A percentile compares a stretch with the other conserved stretches of the same genome.
These are phyloP conservation scores for Fomitopsis betulina DNA, from an alignment of 1,284 basidiomycete genomes.

Conservation along the genomic window DNA sequence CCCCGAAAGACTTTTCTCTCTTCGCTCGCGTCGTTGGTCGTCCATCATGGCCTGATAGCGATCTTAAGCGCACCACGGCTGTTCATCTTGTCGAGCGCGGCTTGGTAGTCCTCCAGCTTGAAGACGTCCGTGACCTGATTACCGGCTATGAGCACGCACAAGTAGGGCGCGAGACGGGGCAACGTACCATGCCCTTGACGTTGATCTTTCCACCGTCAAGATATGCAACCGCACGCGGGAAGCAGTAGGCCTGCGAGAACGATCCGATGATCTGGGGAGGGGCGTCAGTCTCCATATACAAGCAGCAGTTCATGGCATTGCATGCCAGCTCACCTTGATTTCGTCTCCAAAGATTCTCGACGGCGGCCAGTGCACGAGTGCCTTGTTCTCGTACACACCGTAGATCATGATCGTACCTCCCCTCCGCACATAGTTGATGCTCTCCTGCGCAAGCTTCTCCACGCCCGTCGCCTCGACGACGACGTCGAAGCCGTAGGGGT, in stretches of 20 bases:
- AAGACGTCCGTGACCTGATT: constrained; percentile 70
- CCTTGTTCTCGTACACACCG: constrained; percentile 72
- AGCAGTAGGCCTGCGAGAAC: constrained; percentile 82
- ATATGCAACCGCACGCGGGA: constrained; percentile 85
- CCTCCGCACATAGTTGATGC: constrained; percentile 81
- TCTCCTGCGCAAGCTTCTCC: constrained; percentile 74
- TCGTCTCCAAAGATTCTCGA: constrained; percentile 85
- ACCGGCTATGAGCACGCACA: not conserved
- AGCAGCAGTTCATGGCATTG: not conserved
- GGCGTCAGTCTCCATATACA: not conserved
- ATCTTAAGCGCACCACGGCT: constrained; percentile 68
- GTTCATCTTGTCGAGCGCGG: constrained; percentile 82
- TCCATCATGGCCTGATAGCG: constrained; percentile 47
- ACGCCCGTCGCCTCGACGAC: constrained; percentile 87
- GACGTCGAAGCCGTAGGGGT: constrained; percentile 85
- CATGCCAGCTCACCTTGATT: constrained; percentile 50
- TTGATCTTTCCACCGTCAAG: constrained; percentile 81
- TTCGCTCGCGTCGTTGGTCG: not conserved
- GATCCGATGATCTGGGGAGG: constrained; percentile 75
- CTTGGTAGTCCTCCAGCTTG: constrained; percentile 74
- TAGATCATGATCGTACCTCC: constrained; percentile 74
- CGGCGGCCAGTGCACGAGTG: constrained; percentile 79
- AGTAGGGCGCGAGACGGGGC: not conserved
- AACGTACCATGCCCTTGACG: constrained; percentile 73
- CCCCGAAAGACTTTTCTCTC: not conserved